Evolutionary conservation across 2,329 filamentous ascomycete genomes (phyloP).

Genomic region (Paramyrothecium roridum): DNA sequence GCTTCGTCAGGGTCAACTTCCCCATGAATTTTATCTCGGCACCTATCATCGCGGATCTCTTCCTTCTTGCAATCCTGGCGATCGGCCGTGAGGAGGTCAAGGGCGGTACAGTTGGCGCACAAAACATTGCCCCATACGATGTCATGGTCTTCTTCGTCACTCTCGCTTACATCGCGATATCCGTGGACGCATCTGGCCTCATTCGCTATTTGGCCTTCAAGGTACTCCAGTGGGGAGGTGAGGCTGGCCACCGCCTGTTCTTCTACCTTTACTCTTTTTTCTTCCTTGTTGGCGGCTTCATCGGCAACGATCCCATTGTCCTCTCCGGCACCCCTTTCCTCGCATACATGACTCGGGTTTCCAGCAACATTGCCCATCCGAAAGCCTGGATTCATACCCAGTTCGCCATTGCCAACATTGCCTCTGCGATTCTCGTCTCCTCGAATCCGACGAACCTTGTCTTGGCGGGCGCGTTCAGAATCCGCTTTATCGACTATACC

Average conservation of each 20-base stretch:
- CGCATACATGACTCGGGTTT: conserved; percentile 74
- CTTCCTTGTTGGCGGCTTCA: conserved; percentile 62
- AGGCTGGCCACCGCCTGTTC: conserved; percentile 65
- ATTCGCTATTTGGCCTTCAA: conserved; percentile 70
- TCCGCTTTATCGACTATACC: conserved; percentile 71
- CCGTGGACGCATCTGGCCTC: conserved; percentile 71
- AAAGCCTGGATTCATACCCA: conserved; percentile 72
- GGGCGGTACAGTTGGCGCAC: conserved; percentile 64
- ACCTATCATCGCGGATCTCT: conserved; percentile 67
- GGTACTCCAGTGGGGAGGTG: conserved; percentile 64
- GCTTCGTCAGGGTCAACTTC: conserved; percentile 51
- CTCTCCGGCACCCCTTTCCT: conserved; percentile 72
- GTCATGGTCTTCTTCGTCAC: conserved; percentile 76
- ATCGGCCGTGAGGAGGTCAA: conserved; percentile 65
- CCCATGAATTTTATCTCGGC: conserved; percentile 71
- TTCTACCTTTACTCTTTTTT: conserved; percentile 74
- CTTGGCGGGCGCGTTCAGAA: conserved; percentile 67
- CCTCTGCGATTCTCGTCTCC: conserved; percentile 72
- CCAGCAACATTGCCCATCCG: conserved; percentile 68
- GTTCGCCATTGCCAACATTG: conserved; percentile 70
- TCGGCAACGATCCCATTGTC: conserved; percentile 75
- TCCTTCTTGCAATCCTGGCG: conserved; percentile 65
- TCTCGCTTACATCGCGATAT: conserved; percentile 73
- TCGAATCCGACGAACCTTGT: conserved; percentile 77
- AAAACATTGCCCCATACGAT: conserved; percentile 66